A percentile compares a stretch with the other conserved stretches of the same genome.
Evolutionary conservation across 2,329 filamentous ascomycete species (phyloP).

Genomic region (Geoglossum cookeanum): DNA sequence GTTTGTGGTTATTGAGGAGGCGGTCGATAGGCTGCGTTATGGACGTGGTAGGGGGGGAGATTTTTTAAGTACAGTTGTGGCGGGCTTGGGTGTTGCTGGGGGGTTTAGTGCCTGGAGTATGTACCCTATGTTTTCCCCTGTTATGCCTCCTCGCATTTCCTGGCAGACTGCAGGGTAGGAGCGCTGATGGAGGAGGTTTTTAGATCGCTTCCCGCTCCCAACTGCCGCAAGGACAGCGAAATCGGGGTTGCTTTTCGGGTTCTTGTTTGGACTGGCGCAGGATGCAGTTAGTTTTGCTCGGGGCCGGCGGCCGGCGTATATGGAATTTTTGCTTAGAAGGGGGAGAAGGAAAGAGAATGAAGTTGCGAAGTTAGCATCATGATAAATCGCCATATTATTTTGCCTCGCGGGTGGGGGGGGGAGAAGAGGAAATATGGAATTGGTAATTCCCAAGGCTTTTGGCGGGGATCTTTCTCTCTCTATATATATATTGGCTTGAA

Average conservation of each 20-base stretch:
- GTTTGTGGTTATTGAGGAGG: conserved; percentile 70
- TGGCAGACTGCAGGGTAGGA: not conserved
- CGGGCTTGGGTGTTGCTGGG: conserved; percentile 68
- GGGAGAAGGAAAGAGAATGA: conserved; percentile 9
- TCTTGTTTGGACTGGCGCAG: conserved; percentile 65
- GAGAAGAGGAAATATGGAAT: too few relatives aligned
- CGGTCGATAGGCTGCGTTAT: conserved; percentile 50
- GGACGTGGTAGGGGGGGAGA: conserved; percentile 36
- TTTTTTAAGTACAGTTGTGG: conserved; percentile 61
- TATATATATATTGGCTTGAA: too few relatives aligned
- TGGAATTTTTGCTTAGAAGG: conserved; percentile 42
- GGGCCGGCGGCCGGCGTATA: conserved; percentile 55
- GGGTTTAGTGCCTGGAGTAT: conserved; percentile 72
- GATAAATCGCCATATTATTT: not conserved
- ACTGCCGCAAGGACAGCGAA: conserved; percentile 44
- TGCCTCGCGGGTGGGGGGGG: too few relatives aligned
- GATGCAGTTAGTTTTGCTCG: conserved; percentile 50
- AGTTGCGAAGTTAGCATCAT: not conserved
- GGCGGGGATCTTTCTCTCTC: too few relatives aligned
- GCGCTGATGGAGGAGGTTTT: not conserved
- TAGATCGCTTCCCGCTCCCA: conserved; percentile 4
- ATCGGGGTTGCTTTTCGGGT: conserved; percentile 57
- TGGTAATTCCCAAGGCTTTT: too few relatives aligned
- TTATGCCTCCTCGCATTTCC: not conserved
- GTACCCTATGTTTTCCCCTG: conserved; percentile 17